phyloP scores from a whole-genome alignment of 2,329 filamentous ascomycete species.

The Colletotrichum simmondsii region DNA sequence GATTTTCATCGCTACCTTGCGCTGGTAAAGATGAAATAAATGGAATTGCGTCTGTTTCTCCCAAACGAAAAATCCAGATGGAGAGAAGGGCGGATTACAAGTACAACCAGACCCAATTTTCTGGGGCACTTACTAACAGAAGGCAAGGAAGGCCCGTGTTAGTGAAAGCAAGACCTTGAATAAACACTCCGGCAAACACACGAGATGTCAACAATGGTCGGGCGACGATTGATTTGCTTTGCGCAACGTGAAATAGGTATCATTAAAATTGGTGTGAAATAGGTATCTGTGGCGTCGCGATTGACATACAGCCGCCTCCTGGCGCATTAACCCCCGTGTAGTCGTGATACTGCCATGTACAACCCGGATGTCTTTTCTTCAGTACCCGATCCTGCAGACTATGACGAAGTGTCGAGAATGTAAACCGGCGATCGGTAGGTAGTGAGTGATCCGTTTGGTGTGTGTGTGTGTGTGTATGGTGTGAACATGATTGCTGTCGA shows the following conservation, averaged over 20 bases:
- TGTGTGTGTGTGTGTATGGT: background rate
- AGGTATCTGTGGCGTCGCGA: conserved; percentile 24
- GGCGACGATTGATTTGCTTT: background rate
- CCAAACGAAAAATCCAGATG: background rate
- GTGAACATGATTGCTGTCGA: background rate
- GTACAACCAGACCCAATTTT: background rate
- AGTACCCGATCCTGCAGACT: conserved; percentile 5
- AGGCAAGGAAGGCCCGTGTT: conserved; percentile 1
- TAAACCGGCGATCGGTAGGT: background rate
- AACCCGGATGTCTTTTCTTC: conserved; percentile 19
- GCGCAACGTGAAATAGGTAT: conserved; percentile 17
- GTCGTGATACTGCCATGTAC: conserved; percentile 19
- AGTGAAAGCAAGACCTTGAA: background rate
- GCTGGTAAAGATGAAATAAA: background rate
- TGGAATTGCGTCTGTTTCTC: background rate
- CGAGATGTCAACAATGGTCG: background rate
- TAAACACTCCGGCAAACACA: background rate
- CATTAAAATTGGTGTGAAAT: conserved; percentile 14
- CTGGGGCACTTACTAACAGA: background rate
- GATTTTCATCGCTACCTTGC: background rate
- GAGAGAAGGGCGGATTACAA: background rate
- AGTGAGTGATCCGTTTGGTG: background rate
- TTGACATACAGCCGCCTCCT: conserved; percentile 19
- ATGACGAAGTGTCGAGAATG: conserved; percentile 11
- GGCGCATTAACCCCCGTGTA: conserved; percentile 15